Conservation (phyloP, 192 early-diverging fungal species). For the Martensiomyces pterosporus region DNA sequence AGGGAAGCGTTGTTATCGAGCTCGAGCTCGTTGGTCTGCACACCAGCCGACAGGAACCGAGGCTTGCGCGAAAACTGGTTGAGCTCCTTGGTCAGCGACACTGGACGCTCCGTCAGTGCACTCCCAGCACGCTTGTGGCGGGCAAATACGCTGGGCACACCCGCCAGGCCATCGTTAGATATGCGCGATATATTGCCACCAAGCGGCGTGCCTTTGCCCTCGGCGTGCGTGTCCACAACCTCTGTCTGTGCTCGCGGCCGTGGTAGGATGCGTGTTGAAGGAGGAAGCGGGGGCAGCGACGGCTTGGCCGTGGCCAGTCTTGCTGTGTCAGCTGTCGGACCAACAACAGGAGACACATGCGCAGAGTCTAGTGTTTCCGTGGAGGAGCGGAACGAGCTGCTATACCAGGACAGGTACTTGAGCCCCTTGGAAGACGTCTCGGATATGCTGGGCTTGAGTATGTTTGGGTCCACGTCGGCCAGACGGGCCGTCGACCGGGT, state of each 20-base stretch:
- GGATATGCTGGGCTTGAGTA: neutral
- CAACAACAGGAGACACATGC: neutral
- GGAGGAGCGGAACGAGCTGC: neutral
- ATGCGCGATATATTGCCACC: no score
- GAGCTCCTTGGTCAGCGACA: neutral
- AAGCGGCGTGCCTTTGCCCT: no score
- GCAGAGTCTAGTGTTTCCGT: neutral
- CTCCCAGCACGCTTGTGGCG: neutral
- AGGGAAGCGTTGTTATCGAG: neutral
- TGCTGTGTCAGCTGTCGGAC: neutral
- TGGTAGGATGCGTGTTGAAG: conserved; percentile 25
- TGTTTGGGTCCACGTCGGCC: conserved; percentile 17
- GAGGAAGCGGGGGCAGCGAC: conserved; percentile 5
- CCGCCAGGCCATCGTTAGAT: neutral
- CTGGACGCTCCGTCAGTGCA: neutral
- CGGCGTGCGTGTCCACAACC: conserved; percentile 1
- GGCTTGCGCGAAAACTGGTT: conserved; percentile 29
- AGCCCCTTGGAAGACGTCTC: neutral
- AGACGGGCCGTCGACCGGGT: conserved; percentile 45
- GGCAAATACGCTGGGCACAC: neutral
- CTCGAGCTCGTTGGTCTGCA: conserved; percentile 22
- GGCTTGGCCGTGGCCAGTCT: neutral
- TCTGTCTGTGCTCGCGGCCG: conserved; percentile 19
- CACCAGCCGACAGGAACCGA: conserved; percentile 10
- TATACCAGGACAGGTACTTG: conserved; percentile 22